These are phyloP conservation scores for Lachancea cidri DNA, from an alignment of 805 yeast species.

Conservation along the genomic window DNA sequence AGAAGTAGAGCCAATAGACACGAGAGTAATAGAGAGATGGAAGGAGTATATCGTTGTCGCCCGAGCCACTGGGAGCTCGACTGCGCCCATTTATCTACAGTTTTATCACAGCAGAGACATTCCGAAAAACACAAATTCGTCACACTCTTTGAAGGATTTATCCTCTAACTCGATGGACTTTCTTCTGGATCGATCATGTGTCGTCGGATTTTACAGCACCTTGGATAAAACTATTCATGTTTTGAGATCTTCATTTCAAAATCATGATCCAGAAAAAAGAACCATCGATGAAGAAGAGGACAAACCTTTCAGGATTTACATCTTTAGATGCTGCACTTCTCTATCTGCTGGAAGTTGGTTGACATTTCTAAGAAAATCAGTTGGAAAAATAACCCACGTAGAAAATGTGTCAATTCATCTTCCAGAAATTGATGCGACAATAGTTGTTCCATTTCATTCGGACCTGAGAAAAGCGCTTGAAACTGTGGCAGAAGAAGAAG, in stretches of 20 bases:
- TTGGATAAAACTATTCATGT: conserved; percentile 68
- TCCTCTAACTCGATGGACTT: conserved; percentile 30
- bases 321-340: conserved; percentile 51
- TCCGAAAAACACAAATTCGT: conserved; percentile 11
- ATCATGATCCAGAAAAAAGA: neutral
- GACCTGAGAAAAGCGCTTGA: conserved; percentile 10
- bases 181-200: conserved; percentile 25
- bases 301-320: conserved; percentile 36
- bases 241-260: conserved; percentile 23
- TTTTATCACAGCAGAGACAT: conserved; percentile 48
- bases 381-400: conserved; percentile 42
- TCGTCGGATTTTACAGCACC: conserved; percentile 53
- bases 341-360: conserved; percentile 59
- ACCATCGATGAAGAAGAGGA: conserved; percentile 7
- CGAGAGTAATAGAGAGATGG: conserved; percentile 68
- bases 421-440: conserved; percentile 34
- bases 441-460: conserved; percentile 23
- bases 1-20: conserved; percentile 47
- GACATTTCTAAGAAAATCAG: conserved; percentile 45
- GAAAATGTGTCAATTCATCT: conserved; percentile 41
- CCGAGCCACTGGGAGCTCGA: conserved; percentile 49
- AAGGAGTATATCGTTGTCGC: conserved; percentile 71
- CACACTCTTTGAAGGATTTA: conserved; percentile 4
- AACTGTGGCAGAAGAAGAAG: conserved; percentile 11
- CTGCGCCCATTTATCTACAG: conserved; percentile 55